Conservation (phyloP, 352 stramenopile species). For the Globisporangium acanthophoron region DNA sequence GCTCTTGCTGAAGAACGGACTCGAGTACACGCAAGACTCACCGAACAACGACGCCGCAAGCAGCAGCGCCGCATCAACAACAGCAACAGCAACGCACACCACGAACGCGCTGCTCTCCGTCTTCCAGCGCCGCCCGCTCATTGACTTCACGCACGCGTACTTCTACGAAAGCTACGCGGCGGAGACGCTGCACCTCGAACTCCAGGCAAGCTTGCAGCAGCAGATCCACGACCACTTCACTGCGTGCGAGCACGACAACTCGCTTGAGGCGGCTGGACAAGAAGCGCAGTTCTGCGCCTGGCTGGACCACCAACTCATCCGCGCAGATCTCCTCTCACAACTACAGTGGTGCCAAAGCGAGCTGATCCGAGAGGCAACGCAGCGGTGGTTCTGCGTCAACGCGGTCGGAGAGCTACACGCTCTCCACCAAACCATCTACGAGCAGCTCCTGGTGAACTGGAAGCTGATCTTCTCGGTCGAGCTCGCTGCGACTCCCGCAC, state of each 20-base stretch:
- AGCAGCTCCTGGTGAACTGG: conserved; percentile 42
- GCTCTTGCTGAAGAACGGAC: conserved; percentile 21
- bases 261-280: background rate
- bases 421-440: conserved; percentile 31
- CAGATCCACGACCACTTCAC: conserved; percentile 25
- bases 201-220: conserved; percentile 32
- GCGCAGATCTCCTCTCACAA: conserved; percentile 4
- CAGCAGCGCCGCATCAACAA: background rate
- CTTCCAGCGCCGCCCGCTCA: conserved; percentile 23
- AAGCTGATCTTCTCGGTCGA: conserved; percentile 37
- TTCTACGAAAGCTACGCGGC: conserved; percentile 53
- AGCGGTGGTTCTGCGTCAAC: conserved; percentile 27
- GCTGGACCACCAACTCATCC: conserved; percentile 23
- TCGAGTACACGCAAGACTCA: conserved; percentile 9
- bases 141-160: conserved; percentile 51
- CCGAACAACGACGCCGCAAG: background rate
- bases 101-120: conserved; percentile 14
- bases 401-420: conserved; percentile 29
- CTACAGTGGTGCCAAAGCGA: conserved; percentile 17
- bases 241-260: background rate
- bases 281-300: conserved; percentile 4
- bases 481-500: conserved; percentile 15
- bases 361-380: conserved; percentile 21
- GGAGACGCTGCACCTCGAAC: conserved; percentile 41
- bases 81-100: background rate